These are phyloP conservation scores for Camellia sinensis DNA, from an alignment of 148 eudicot genomes.

Conservation along the genomic window DNA sequence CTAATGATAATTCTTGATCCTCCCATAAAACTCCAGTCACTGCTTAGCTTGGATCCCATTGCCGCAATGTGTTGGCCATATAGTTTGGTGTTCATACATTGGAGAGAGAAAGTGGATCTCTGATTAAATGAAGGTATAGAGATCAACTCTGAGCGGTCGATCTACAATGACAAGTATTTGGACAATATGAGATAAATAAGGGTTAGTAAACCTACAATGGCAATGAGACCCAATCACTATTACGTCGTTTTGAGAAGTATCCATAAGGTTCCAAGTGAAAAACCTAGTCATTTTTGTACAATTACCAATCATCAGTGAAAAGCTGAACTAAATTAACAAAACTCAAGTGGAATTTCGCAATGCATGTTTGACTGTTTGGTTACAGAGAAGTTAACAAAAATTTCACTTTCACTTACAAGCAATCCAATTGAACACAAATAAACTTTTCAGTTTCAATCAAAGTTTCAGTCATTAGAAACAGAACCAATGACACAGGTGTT, in stretches of 20 bases:
- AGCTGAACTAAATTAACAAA: neutral
- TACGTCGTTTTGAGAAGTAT: neutral
- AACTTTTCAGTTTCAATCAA: neutral
- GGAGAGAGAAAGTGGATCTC: conserved; percentile 28
- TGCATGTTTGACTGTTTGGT: neutral
- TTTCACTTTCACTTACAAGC: neutral
- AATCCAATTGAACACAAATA: neutral
- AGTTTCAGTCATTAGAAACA: neutral
- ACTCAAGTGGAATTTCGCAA: neutral
- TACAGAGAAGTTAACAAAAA: neutral
- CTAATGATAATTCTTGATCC: conserved; percentile 35
- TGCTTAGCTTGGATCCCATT: conserved; percentile 26
- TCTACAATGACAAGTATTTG: conserved; percentile 35
- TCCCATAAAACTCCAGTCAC: conserved; percentile 44
- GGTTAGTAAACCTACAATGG: neutral
- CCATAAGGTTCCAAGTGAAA: neutral
- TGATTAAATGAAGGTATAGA: conserved; percentile 25
- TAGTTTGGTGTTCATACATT: conserved; percentile 24
- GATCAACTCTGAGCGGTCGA: conserved; percentile 21
- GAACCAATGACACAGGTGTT: neutral
- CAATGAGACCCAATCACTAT: neutral
- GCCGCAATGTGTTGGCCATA: conserved; percentile 27
- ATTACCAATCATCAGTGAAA: neutral
- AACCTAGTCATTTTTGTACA: conserved; percentile 5
- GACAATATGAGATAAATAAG: conserved; percentile 1